phyloP scores from a whole-genome alignment of 495 filamentous ascomycete genomes.

The Cryomyces antarcticus region DNA sequence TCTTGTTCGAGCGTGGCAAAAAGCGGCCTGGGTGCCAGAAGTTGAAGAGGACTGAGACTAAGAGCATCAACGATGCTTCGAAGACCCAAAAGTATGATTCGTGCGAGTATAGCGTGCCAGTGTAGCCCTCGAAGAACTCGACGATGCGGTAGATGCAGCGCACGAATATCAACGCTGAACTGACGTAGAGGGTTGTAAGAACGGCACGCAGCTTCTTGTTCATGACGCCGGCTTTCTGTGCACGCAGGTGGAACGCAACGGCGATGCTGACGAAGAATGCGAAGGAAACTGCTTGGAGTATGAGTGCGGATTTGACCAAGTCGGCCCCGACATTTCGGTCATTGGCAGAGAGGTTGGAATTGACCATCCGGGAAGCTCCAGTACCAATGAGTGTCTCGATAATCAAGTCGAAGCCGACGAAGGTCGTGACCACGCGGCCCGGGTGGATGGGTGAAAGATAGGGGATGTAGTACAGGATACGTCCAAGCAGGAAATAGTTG shows the following conservation, averaged over 20 bases:
- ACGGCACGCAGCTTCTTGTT: conserved; percentile 34
- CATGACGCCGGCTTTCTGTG: conserved; percentile 29
- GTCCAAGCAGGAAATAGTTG: conserved; percentile 60
- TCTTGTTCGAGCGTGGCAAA: conserved; percentile 10
- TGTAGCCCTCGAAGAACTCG: conserved; percentile 14
- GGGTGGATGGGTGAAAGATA: conserved; percentile 62
- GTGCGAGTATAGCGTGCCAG: conserved; percentile 10
- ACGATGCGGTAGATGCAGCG: conserved; percentile 18
- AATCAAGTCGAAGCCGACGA: conserved; percentile 37
- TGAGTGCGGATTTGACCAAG: conserved; percentile 43
- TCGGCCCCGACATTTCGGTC: conserved; percentile 32
- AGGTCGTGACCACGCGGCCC: conserved; percentile 56
- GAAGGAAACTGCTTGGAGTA: conserved; percentile 48
- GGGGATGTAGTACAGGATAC: conserved; percentile 60
- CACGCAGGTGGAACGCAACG: conserved; percentile 37
- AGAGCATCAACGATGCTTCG: conserved; percentile 19
- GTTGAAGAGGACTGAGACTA: conserved; percentile 16
- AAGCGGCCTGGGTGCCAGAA: conserved; percentile 14
- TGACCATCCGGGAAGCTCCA: conserved; percentile 42
- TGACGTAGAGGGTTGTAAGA: conserved; percentile 21
- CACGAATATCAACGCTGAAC: conserved; percentile 12
- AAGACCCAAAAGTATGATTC: conserved; percentile 21
- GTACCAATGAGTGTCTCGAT: conserved; percentile 49
- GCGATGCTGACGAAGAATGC: conserved; percentile 37
- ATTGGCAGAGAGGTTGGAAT: conserved; percentile 19